Evolutionary conservation across 805 yeast species (phyloP).

Genomic region (Saturnispora besseyi): DNA sequence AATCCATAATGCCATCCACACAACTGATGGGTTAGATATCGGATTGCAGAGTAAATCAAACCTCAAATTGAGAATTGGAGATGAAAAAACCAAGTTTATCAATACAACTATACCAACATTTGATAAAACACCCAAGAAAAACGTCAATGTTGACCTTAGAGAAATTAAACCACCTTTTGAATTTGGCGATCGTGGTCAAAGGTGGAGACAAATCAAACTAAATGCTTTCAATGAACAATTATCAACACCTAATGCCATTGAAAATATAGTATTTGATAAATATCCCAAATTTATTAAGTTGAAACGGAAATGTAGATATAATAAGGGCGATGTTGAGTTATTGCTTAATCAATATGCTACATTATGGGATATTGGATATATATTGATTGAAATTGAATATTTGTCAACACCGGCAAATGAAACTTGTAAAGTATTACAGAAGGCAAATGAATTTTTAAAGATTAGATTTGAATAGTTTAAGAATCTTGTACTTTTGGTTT

Average conservation of each 20-base stretch:
- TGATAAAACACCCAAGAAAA: not conserved
- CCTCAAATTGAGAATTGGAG: not conserved
- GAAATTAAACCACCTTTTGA: slow-evolving; percentile 17
- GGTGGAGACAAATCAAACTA: slow-evolving; percentile 33
- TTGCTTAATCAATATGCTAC: slow-evolving; percentile 9
- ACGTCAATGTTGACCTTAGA: too few species aligned
- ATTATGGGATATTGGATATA: slow-evolving; percentile 13
- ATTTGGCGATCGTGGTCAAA: slow-evolving; percentile 32
- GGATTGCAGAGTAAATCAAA: slow-evolving; percentile 3
- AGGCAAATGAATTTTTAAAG: slow-evolving; percentile 10
- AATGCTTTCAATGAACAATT: slow-evolving; percentile 12
- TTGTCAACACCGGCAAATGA: not conserved
- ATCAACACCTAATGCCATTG: slow-evolving; percentile 1
- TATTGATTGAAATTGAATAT: slow-evolving; percentile 2
- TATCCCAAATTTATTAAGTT: slow-evolving; percentile 14
- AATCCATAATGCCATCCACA: slow-evolving; percentile 7
- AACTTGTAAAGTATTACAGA: not conserved
- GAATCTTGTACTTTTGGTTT: not conserved
- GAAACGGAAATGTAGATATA: not conserved
- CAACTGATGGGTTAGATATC: slow-evolving; percentile 11
- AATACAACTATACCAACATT: slow-evolving; percentile 2
- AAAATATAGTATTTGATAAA: slow-evolving; percentile 6
- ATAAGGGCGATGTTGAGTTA: slow-evolving; percentile 19
- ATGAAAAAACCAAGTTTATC: not conserved
- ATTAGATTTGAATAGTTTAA: not conserved